Evolutionary conservation across 306 rosid genomes (phyloP), one percentile per base, ranked within the genome.

Genomic region (Luffa acutangula): DNA sequence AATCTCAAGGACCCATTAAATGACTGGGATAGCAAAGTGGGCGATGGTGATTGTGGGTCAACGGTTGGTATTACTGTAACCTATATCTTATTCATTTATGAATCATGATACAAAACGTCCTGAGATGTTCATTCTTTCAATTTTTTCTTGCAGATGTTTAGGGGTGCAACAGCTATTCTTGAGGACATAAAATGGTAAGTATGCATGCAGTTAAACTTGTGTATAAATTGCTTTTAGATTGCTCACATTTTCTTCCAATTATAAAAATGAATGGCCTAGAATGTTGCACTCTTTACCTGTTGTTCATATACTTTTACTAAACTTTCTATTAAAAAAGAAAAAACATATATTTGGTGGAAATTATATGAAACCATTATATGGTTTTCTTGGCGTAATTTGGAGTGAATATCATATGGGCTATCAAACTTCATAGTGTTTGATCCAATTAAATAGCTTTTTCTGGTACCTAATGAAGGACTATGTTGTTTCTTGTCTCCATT

Each of bases 21-120:
- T 83, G 99, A 95, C 72, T 93, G 97, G 99, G 99, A 95, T 81
- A 69, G 97, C 86, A 88, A 85, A 88, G 97, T 90, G 81, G 99
- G 97, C 46, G 99, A 95, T 84, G 99, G 99, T 83, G 99, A 95
- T 85, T 93, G 97, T 86, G 98, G 99, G 59, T 87, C 97, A 75
- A 92, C 97, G 49, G 99, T 95, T 80, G 89, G 97, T 89, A 62
- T 59, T 60, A 51, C 64, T 52, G 80, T 81, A 41, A 82, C 39
- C 64, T 15, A 70, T 60, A 31, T 76, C 76, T 57, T 77, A 37
- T 33, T 76, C 82, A 64, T 81, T 64, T 13, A 15, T 43, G 17
- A 65, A 42, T 78, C 4, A 52, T 31, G 36, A 15, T 56, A 45
- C 34, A 42, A 78, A 64, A 64, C 82, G 79, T 43, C 20, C 65